phyloP scores from a whole-genome alignment of 2,329 filamentous ascomycete species.

The Verruconis gallopava region DNA sequence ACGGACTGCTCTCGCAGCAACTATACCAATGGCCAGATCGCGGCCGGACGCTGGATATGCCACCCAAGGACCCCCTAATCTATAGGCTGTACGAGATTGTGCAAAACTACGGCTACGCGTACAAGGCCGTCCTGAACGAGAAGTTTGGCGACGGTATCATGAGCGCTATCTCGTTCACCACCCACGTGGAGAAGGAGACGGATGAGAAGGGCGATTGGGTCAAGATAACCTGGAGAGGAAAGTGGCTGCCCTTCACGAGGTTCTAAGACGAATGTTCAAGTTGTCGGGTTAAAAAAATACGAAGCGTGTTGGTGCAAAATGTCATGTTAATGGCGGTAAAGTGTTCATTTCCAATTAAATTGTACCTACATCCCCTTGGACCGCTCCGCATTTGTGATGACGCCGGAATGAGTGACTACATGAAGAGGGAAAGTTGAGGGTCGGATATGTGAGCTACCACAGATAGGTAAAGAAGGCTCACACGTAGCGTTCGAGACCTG shows the following conservation, averaged over 20 bases:
- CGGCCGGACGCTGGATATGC: slow-evolving; percentile 68
- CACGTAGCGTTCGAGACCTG: too few species aligned
- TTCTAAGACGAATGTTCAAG: too few species aligned
- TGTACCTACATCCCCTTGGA: too few species aligned
- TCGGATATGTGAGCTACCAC: too few species aligned
- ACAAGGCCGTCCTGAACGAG: slow-evolving; percentile 91
- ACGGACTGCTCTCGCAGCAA: slow-evolving; percentile 44
- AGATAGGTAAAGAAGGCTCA: too few species aligned
- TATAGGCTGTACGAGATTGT: slow-evolving; percentile 90
- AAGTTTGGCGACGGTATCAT: slow-evolving; percentile 76
- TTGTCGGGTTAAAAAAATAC: neutral
- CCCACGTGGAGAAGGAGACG: slow-evolving; percentile 85
- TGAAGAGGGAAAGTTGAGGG: too few species aligned
- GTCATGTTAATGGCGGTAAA: too few species aligned
- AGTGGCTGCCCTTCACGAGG: slow-evolving; percentile 54
- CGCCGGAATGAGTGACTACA: too few species aligned
- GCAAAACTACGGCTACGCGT: slow-evolving; percentile 93
- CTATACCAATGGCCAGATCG: slow-evolving; percentile 61
- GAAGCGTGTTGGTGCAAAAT: too few species aligned
- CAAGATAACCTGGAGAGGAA: slow-evolving; percentile 69
- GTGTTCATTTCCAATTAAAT: too few species aligned
- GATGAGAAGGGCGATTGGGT: slow-evolving; percentile 79
- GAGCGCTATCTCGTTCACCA: slow-evolving; percentile 86
- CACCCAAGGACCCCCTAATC: slow-evolving; percentile 71
- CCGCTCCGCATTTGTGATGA: too few species aligned